A percentile compares a stretch with the other conserved stretches of the same genome.
These are phyloP conservation scores for Bauhinia variegata DNA, from an alignment of 306 rosid species.

Conservation along the genomic window DNA sequence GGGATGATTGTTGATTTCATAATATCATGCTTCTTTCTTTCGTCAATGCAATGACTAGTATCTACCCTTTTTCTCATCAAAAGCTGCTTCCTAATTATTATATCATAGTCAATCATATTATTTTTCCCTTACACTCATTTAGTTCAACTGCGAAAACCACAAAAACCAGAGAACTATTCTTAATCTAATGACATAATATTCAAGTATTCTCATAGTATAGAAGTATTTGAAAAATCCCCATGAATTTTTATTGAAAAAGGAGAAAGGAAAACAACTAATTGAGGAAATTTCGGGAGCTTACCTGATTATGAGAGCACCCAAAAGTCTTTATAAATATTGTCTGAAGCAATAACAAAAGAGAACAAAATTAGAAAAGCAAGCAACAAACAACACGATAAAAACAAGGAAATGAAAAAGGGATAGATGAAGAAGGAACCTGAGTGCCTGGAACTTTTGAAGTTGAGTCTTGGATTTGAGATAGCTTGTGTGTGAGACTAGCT, in stretches of 20 bases:
- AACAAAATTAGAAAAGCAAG: background rate
- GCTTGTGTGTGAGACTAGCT: constrained; percentile 8
- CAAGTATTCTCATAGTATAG: background rate
- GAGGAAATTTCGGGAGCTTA: background rate
- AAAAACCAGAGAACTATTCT: background rate
- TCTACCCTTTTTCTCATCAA: background rate
- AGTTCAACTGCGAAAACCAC: background rate
- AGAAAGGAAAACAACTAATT: background rate
- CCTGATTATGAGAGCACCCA: constrained; percentile 97
- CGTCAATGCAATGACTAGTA: background rate
- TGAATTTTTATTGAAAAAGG: background rate
- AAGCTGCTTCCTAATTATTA: no score
- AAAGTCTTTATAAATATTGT: constrained; percentile 84
- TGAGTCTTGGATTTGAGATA: constrained; percentile 34
- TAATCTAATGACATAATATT: background rate
- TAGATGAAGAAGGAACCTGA: constrained; percentile 50
- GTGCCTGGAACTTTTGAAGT: constrained; percentile 70
- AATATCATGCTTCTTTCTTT: background rate
- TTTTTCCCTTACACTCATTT: background rate
- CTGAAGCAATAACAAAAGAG: constrained; percentile 39
- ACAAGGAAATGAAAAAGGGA: background rate
- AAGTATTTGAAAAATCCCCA: background rate
- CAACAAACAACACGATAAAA: background rate
- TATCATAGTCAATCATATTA: no score
- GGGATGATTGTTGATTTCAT: background rate